Percentiles rank a stretch among this genome's conserved stretches.
Evolutionary conservation across 495 filamentous ascomycete species (phyloP).

Genomic region (Paragyromitra xinjiangensis): DNA sequence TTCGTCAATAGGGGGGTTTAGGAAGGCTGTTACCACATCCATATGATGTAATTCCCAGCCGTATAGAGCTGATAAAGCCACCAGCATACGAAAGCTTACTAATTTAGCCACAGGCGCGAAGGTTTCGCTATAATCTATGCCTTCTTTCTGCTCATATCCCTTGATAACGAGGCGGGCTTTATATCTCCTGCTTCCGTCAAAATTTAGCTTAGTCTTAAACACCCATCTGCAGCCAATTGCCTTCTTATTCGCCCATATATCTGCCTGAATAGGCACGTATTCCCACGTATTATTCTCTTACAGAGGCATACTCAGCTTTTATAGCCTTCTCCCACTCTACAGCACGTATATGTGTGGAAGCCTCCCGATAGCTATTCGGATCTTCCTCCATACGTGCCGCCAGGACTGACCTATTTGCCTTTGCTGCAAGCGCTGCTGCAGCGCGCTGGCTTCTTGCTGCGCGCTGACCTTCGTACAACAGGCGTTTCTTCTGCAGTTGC

Average conservation of each 20-base stretch:
- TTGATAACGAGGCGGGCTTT: constrained; percentile 40
- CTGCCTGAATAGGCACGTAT: not conserved
- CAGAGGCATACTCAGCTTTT: not conserved
- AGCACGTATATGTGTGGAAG: not conserved
- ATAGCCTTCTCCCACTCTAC: constrained; percentile 10
- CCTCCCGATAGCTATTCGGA: constrained; percentile 13
- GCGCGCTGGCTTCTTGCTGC: not conserved
- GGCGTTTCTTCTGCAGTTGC: not conserved
- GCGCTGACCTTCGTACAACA: not conserved
- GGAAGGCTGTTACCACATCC: constrained; percentile 40
- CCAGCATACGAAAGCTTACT: constrained; percentile 27
- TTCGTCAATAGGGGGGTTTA: constrained; percentile 24
- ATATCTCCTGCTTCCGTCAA: constrained; percentile 26
- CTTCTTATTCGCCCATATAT: not conserved
- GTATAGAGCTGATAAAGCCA: not conserved
- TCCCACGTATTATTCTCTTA: constrained; percentile 13
- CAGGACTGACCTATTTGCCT: not conserved
- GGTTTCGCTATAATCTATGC: constrained; percentile 44
- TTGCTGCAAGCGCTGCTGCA: not conserved
- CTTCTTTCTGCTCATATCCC: constrained; percentile 37
- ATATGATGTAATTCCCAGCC: constrained; percentile 41
- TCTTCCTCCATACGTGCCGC: not conserved
- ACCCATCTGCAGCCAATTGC: constrained; percentile 45
- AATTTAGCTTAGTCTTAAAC: constrained; percentile 28
- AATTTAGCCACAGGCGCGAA: too few species aligned